Percentiles rank a stretch among this genome's conserved stretches.
Conservation (phyloP, 1,284 basidiomycete genomes). For the Lentinus polychrous region DNA sequence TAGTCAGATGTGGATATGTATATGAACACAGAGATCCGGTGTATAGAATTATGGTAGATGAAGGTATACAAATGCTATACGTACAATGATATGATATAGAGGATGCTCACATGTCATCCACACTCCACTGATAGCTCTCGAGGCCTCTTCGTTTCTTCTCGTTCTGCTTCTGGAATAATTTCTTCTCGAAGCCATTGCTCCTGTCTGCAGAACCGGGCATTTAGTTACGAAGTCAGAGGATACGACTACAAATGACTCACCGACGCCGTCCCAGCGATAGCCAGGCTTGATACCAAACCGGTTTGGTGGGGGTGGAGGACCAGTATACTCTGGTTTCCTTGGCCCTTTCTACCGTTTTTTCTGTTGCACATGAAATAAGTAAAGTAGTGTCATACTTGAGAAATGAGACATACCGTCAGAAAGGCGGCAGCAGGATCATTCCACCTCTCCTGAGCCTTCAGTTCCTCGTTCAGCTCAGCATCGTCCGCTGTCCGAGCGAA, state of each 20-base stretch:
- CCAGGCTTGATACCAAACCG: constrained; percentile 93
- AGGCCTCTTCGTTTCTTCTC: constrained; percentile 58
- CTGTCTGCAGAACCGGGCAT: constrained; percentile 63
- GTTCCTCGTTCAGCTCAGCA: constrained; percentile 74
- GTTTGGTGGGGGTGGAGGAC: constrained; percentile 88
- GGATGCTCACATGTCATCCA: constrained; percentile 84
- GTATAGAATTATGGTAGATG: no score
- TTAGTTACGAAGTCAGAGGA: constrained; percentile 1
- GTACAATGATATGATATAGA: no score
- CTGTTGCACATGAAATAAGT: constrained; percentile 27
- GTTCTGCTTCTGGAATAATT: constrained; percentile 79
- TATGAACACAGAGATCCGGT: no score
- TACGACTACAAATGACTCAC: constrained; percentile 34
- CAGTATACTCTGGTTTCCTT: constrained; percentile 78
- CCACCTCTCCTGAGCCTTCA: constrained; percentile 78
- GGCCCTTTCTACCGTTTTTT: constrained; percentile 73
- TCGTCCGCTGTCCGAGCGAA: constrained; percentile 85
- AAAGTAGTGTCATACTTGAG: background rate
- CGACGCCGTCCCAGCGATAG: constrained; percentile 95
- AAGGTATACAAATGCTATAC: background rate
- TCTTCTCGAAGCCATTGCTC: constrained; percentile 93
- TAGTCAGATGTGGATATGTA: no score
- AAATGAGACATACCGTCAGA: constrained; percentile 59
- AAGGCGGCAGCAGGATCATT: constrained; percentile 96
- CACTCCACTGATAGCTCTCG: constrained; percentile 79